Percentiles rank a stretch among this genome's conserved stretches.
These are phyloP conservation scores for Haematococcus lacustris DNA, from an alignment of 139 green algal species.

Conservation along the genomic window DNA sequence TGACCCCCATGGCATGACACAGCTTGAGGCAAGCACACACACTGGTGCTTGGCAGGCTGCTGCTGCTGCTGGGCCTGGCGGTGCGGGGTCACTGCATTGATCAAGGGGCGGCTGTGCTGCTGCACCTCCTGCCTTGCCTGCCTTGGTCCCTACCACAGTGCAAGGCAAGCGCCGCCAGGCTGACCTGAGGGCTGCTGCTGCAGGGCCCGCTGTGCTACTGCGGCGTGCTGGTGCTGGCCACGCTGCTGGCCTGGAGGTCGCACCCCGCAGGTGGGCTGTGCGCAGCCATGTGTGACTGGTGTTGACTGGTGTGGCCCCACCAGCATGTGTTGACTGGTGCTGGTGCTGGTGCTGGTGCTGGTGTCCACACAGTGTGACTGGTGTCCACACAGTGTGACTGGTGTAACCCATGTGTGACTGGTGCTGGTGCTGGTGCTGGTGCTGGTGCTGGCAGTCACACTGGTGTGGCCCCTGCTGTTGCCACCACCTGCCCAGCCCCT, in stretches of 20 bases:
- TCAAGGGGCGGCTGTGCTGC: not conserved
- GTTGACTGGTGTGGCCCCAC: not conserved
- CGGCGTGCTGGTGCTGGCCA: conserved; percentile 59
- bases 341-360: not conserved
- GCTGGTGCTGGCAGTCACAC: no score
- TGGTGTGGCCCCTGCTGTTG: no score
- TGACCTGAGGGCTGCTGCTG: conserved; percentile 32
- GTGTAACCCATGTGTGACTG: no score
- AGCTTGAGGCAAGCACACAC: no score
- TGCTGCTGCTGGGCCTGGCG: no score
- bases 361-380: not conserved
- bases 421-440: no score
- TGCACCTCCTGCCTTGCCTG: not conserved
- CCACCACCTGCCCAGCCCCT: no score
- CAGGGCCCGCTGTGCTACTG: conserved; percentile 83
- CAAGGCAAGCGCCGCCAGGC: conserved; percentile 1
- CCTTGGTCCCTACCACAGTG: no score
- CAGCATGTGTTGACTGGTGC: not conserved
- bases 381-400: no score
- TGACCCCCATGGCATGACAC: not conserved
- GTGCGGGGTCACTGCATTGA: not conserved
- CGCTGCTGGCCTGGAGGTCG: conserved; percentile 72
- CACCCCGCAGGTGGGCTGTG: conserved; percentile 24
- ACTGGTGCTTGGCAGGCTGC: no score
- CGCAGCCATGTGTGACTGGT: not conserved